A percentile compares a stretch with the other conserved stretches of the same genome.
phyloP scores from a whole-genome alignment of 495 filamentous ascomycete genomes.

The Jackrogersella multiformis region DNA sequence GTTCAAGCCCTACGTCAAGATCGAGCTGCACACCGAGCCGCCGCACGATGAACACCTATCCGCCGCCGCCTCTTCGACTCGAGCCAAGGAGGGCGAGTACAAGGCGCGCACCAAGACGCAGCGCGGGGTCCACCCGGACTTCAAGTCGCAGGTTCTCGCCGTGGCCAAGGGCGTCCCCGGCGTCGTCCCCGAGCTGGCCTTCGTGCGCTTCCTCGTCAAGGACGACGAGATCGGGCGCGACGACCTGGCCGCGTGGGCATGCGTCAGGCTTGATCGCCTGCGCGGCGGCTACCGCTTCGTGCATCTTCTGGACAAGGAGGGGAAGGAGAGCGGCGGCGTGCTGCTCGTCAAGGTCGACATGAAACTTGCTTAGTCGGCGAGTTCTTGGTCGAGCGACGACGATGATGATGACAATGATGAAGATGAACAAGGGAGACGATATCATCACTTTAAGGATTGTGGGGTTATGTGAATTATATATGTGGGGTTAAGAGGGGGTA shows the following conservation, averaged over 20 bases:
- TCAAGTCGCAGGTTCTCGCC: slow-evolving; percentile 67
- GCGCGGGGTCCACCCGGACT: slow-evolving; percentile 74
- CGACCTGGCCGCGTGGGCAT: slow-evolving; percentile 84
- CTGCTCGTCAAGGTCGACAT: slow-evolving; percentile 76
- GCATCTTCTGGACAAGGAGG: slow-evolving; percentile 72
- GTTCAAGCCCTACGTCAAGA: slow-evolving; percentile 82
- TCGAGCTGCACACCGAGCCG: slow-evolving; percentile 82
- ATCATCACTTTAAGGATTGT: background rate
- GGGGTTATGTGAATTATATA: background rate
- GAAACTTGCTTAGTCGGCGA: slow-evolving; percentile 51
- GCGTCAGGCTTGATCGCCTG: slow-evolving; percentile 82
- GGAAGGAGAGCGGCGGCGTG: slow-evolving; percentile 67
- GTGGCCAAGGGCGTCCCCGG: slow-evolving; percentile 67
- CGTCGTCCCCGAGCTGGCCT: slow-evolving; percentile 80
- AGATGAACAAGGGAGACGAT: no score
- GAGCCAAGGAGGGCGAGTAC: slow-evolving; percentile 68
- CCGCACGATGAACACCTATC: slow-evolving; percentile 52
- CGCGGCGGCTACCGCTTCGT: slow-evolving; percentile 79
- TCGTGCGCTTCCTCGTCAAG: slow-evolving; percentile 86
- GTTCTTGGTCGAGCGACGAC: background rate
- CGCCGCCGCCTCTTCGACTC: slow-evolving; percentile 19
- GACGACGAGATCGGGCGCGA: slow-evolving; percentile 83
- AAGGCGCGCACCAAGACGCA: slow-evolving; percentile 72
- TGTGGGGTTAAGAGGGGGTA: no score
- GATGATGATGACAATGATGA: background rate